These are phyloP conservation scores for Austroboletus niveus DNA, from an alignment of 1,284 basidiomycete species.

Conservation along the genomic window DNA sequence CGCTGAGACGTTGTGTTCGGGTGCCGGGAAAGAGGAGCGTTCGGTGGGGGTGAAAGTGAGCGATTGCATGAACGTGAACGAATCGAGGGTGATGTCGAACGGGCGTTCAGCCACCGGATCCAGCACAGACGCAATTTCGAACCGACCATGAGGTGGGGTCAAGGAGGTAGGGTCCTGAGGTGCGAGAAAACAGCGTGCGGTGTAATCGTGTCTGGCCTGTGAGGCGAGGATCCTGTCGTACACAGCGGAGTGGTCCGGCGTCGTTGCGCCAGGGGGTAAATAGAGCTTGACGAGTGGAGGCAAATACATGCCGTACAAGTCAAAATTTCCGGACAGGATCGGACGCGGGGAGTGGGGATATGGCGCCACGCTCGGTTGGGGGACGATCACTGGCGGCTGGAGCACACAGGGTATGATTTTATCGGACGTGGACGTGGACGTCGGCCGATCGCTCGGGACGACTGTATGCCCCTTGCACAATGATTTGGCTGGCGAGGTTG, in stretches of 20 bases:
- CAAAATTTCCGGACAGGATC: conserved; percentile 37
- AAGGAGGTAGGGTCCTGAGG: conserved; percentile 4
- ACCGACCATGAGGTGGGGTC: conserved; percentile 22
- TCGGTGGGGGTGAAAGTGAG: conserved; percentile 25
- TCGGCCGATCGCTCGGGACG: neutral
- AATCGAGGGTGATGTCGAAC: conserved; percentile 31
- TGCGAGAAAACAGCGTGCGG: conserved; percentile 32
- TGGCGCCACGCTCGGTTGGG: conserved; percentile 6
- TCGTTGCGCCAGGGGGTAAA: conserved; percentile 26
- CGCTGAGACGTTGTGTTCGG: conserved; percentile 17
- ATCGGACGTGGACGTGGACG: neutral
- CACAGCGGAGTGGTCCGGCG: conserved; percentile 32
- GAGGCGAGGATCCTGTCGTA: conserved; percentile 37
- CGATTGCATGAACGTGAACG: conserved; percentile 20
- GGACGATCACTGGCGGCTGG: conserved; percentile 5
- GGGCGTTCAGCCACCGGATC: conserved; percentile 38
- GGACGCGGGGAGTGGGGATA: neutral
- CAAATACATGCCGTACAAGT: conserved; percentile 39
- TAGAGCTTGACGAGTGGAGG: conserved; percentile 35
- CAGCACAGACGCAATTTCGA: conserved; percentile 21
- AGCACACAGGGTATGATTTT: conserved; percentile 1
- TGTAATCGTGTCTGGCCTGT: conserved; percentile 39
- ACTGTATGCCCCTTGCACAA: conserved; percentile 6
- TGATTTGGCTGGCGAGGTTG: conserved; percentile 11
- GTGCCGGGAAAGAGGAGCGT: conserved; percentile 17